A percentile compares a stretch with the other conserved stretches of the same genome.
Conservation (phyloP, 2,329 filamentous ascomycete species). For the Aspergillus sclerotialis region DNA sequence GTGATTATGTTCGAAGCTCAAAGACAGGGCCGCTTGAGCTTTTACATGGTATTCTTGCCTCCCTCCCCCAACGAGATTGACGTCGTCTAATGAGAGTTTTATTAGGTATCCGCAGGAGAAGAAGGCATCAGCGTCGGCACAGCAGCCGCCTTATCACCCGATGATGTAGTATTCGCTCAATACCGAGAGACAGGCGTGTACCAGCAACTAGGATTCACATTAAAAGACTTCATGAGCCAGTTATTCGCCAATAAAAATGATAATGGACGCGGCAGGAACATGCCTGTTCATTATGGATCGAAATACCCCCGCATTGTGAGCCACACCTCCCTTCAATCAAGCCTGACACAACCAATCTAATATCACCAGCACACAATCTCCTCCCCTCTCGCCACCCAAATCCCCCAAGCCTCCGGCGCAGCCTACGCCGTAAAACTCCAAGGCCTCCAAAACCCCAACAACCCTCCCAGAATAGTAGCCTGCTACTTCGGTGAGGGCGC, state of each 20-base stretch:
- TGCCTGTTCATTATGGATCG: slow-evolving; percentile 95
- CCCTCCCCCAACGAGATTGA: slow-evolving; percentile 8
- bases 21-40: slow-evolving; percentile 83
- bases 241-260: slow-evolving; percentile 84
- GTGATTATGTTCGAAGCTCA: slow-evolving; percentile 97
- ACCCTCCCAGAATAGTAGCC: slow-evolving; percentile 61
- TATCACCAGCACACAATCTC: slow-evolving; percentile 67
- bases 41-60: slow-evolving; percentile 71
- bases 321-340: slow-evolving; percentile 7
- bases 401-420: slow-evolving; percentile 79
- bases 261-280: slow-evolving; percentile 74
- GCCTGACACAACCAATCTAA: slow-evolving; percentile 1
- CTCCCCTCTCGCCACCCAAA: slow-evolving; percentile 78
- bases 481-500: slow-evolving; percentile 91
- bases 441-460: slow-evolving; percentile 61
- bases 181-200: slow-evolving; percentile 93
- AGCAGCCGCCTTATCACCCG: slow-evolving; percentile 71
- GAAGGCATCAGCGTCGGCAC: slow-evolving; percentile 90
- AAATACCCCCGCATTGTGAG: slow-evolving; percentile 73
- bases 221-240: slow-evolving; percentile 91
- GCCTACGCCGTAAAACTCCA: slow-evolving; percentile 85
- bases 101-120: slow-evolving; percentile 70
- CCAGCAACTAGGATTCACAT: slow-evolving; percentile 76
- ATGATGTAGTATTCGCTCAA: slow-evolving; percentile 88
- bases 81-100: background rate